Evolutionary conservation across 1,139 yeast species (phyloP).

Genomic region (Meyerozyma carpophila): DNA sequence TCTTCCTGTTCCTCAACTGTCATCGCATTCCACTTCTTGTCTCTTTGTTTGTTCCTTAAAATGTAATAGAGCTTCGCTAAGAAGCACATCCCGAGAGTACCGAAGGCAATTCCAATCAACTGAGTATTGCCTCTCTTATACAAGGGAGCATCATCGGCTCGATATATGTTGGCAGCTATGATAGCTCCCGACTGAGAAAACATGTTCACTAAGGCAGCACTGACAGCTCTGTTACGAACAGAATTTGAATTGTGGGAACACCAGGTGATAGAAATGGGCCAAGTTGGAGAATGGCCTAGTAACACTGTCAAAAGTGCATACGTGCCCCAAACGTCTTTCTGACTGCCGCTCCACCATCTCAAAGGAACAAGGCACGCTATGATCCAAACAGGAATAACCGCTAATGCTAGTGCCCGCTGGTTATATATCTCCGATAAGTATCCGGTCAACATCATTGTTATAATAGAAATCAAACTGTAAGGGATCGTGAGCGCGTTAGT

Average conservation of each 20-base stretch:
- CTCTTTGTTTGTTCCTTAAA: slow-evolving; percentile 42
- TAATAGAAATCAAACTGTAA: slow-evolving; percentile 10
- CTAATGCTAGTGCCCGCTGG: slow-evolving; percentile 9
- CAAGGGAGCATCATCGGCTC: slow-evolving; percentile 13
- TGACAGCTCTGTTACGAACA: slow-evolving; percentile 18
- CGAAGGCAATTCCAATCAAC: slow-evolving; percentile 14
- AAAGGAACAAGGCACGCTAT: slow-evolving; percentile 10
- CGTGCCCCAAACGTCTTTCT: slow-evolving; percentile 15
- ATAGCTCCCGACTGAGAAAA: slow-evolving; percentile 16
- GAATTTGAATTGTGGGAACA: slow-evolving; percentile 16
- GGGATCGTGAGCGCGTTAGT: slow-evolving; percentile 18
- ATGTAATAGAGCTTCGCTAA: slow-evolving; percentile 31
- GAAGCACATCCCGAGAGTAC: slow-evolving; percentile 11
- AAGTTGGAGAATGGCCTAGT: slow-evolving; percentile 17
- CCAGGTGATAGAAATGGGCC: slow-evolving; percentile 18
- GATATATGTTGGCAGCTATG: slow-evolving; percentile 11
- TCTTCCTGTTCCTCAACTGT: slow-evolving; percentile 39
- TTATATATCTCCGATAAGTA: slow-evolving; percentile 10
- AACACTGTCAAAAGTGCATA: slow-evolving; percentile 14
- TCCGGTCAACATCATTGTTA: slow-evolving; percentile 11
- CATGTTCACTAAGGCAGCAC: slow-evolving; percentile 19
- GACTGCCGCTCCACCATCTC: slow-evolving; percentile 14
- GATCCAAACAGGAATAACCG: slow-evolving; percentile 10
- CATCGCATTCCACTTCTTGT: slow-evolving; percentile 42
- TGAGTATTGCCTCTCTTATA: slow-evolving; percentile 11